These are phyloP conservation scores for Lophiotrema nucula DNA, from an alignment of 495 filamentous ascomycete genomes.

Conservation along the genomic window DNA sequence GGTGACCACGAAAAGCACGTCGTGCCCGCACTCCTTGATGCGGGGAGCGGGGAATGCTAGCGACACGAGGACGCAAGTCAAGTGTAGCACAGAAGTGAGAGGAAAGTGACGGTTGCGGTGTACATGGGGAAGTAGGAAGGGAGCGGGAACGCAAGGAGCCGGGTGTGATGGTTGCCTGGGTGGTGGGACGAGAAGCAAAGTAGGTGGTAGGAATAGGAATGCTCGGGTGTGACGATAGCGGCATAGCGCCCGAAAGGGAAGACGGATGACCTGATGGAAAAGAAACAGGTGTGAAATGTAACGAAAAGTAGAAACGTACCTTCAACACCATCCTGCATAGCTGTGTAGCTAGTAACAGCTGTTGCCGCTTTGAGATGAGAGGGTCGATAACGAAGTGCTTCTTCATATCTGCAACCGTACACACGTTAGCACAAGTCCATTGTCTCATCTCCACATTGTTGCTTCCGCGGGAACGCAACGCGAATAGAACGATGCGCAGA, in stretches of 20 bases:
- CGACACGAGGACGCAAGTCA: no score
- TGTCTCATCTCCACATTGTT: background rate
- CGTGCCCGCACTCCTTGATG: background rate
- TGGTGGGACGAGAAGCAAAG: background rate
- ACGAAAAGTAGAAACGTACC: slow-evolving; percentile 54
- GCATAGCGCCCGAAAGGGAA: background rate
- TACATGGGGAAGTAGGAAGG: no score
- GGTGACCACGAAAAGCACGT: slow-evolving; percentile 6
- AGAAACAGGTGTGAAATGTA: slow-evolving; percentile 7
- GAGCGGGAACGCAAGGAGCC: background rate
- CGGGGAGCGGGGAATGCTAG: no score
- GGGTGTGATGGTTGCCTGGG: background rate
- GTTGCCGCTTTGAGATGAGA: slow-evolving; percentile 94
- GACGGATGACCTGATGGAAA: background rate
- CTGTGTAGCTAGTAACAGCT: slow-evolving; percentile 93
- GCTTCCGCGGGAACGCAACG: slow-evolving; percentile 1
- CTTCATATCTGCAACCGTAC: slow-evolving; percentile 86
- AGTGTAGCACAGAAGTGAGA: no score
- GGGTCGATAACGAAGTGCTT: slow-evolving; percentile 97
- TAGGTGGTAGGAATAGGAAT: background rate
- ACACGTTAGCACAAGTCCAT: slow-evolving; percentile 22
- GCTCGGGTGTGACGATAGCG: no score
- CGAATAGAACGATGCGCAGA: background rate
- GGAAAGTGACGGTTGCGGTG: no score
- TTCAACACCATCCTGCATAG: slow-evolving; percentile 99